phyloP scores from a whole-genome alignment of 192 early-diverging fungal species.

The Endogone sp. region DNA sequence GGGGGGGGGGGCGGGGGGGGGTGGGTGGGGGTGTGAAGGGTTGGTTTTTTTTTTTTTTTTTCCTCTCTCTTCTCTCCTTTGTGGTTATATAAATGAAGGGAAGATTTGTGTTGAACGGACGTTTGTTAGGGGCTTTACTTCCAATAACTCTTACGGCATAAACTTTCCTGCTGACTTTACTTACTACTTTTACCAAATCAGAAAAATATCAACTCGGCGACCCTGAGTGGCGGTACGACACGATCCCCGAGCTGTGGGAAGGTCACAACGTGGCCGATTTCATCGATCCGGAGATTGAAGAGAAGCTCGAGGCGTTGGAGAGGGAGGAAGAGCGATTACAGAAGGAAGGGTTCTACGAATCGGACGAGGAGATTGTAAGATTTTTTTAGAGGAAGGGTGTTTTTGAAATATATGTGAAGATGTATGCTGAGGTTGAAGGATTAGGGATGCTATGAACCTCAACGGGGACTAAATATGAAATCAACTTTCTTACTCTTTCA shows the following conservation, averaged over 20 bases:
- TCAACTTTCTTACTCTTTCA: conserved; percentile 12
- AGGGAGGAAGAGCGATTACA: conserved; percentile 93
- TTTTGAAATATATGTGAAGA: too few relatives aligned
- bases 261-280: conserved; percentile 99
- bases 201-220: conserved; percentile 81
- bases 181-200: conserved; percentile 14
- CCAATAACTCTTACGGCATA: too few relatives aligned
- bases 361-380: conserved; percentile 59
- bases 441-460: background rate
- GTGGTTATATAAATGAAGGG: too few relatives aligned
- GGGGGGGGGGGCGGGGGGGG: too few relatives aligned
- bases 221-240: conserved; percentile 94
- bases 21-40: too few relatives aligned
- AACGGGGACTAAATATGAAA: too few relatives aligned
- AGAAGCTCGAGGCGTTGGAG: conserved; percentile 91
- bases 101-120: too few relatives aligned
- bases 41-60: too few relatives aligned
- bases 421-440: background rate
- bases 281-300: conserved; percentile 96
- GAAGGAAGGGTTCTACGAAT: conserved; percentile 93
- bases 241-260: conserved; percentile 97
- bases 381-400: background rate
- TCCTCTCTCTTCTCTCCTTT: too few relatives aligned
- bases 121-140: too few relatives aligned
- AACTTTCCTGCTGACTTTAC: background rate